Conservation (phyloP, 2,329 filamentous ascomycete genomes). For the Colletotrichum sp. region DNA sequence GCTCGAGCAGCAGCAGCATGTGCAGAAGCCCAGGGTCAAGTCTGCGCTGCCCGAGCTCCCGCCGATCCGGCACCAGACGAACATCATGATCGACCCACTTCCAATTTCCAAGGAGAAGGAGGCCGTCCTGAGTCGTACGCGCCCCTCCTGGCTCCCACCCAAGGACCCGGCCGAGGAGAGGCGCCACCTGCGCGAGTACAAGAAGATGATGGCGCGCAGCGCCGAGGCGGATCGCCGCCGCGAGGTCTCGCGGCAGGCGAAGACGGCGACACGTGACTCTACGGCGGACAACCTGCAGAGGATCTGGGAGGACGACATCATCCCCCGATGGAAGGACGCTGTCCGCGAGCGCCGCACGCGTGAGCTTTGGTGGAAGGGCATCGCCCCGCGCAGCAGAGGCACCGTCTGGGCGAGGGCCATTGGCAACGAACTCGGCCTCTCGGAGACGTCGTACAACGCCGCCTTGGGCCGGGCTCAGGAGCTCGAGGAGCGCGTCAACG, state of each 20-base stretch:
- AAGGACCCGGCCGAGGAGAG: conserved; percentile 92
- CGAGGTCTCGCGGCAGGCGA: conserved; percentile 56
- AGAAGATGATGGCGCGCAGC: conserved; percentile 78
- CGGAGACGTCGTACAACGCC: conserved; percentile 70
- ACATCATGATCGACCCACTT: conserved; percentile 84
- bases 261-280: conserved; percentile 59
- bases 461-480: conserved; percentile 72
- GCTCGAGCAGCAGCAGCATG: conserved; percentile 23
- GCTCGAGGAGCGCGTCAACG: conserved; percentile 61
- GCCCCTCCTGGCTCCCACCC: conserved; percentile 84
- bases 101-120: conserved; percentile 88
- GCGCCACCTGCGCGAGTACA: conserved; percentile 84
- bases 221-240: conserved; percentile 64
- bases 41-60: conserved; percentile 73
- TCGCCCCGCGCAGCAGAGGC: conserved; percentile 73
- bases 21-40: conserved; percentile 60
- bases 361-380: conserved; percentile 83
- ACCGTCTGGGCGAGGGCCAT: conserved; percentile 74
- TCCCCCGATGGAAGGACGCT: conserved; percentile 78
- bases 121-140: conserved; percentile 78
- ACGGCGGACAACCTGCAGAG: conserved; percentile 59
- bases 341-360: conserved; percentile 71
- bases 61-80: conserved; percentile 68
- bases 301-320: conserved; percentile 78
- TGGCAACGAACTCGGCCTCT: conserved; percentile 75